Percentiles rank a stretch among this genome's conserved stretches.
These are phyloP conservation scores for Astragalus membranaceus DNA, from an alignment of 306 rosid species.

Conservation along the genomic window DNA sequence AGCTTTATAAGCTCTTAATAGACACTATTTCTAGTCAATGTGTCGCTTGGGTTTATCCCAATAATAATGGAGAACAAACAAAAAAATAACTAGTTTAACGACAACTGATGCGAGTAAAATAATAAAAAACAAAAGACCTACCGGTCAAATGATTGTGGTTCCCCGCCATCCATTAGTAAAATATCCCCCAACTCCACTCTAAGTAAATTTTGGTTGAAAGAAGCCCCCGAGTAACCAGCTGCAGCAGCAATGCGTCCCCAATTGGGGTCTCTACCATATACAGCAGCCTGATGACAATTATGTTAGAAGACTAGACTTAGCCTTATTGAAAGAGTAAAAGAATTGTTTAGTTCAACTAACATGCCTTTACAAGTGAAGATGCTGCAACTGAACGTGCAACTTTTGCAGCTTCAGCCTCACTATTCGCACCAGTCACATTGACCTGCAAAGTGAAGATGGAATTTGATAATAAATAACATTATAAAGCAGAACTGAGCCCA, in stretches of 20 bases:
- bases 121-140: slow-evolving; percentile 9
- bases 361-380: slow-evolving; percentile 81
- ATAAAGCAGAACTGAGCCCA: not conserved
- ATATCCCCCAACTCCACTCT: slow-evolving; percentile 72
- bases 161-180: slow-evolving; percentile 79
- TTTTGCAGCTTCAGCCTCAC: slow-evolving; percentile 81
- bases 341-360: slow-evolving; percentile 15
- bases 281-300: slow-evolving; percentile 60
- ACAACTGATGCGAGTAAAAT: not conserved
- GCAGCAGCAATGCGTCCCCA: slow-evolving; percentile 98
- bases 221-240: slow-evolving; percentile 83
- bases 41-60: too few species aligned
- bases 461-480: not conserved
- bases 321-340: not conserved
- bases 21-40: too few species aligned
- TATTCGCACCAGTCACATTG: slow-evolving; percentile 60
- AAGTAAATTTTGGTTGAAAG: slow-evolving; percentile 65
- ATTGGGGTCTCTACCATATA: slow-evolving; percentile 90
- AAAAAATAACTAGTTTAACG: not conserved
- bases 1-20: too few species aligned
- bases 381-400: slow-evolving; percentile 90
- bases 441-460: slow-evolving; percentile 44
- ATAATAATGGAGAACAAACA: not conserved
- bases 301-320: not conserved
- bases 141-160: slow-evolving; percentile 80